phyloP scores from a whole-genome alignment of 164 flowering plant genomes.

The Berberis thunbergii region DNA sequence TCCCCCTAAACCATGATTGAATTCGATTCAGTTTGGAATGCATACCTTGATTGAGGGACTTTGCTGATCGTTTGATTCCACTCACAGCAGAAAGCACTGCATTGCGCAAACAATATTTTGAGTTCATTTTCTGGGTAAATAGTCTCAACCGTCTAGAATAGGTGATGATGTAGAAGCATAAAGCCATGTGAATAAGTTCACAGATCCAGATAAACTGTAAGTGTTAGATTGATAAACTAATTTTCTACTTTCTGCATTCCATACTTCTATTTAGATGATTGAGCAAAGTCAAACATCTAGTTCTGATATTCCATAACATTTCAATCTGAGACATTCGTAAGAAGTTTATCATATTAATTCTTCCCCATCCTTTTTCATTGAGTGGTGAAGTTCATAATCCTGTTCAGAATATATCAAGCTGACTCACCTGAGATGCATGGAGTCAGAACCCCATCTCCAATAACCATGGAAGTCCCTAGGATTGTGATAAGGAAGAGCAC shows the following conservation, averaged over 20 bases:
- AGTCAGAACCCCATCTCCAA: too few relatives aligned
- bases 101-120: too few relatives aligned
- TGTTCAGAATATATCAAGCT: neutral
- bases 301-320: neutral
- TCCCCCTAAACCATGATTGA: neutral
- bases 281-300: too few relatives aligned
- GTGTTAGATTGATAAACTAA: neutral
- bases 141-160: too few relatives aligned
- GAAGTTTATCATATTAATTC: neutral
- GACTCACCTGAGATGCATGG: constrained; percentile 21
- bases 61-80: too few relatives aligned
- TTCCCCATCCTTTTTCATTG: neutral
- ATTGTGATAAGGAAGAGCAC: too few relatives aligned
- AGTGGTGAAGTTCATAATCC: neutral
- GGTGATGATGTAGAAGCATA: too few relatives aligned
- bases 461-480: too few relatives aligned
- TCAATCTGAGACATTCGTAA: neutral
- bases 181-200: too few relatives aligned
- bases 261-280: too few relatives aligned
- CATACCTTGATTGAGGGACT: constrained; percentile 38
- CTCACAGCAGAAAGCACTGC: too few relatives aligned
- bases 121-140: too few relatives aligned
- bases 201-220: neutral
- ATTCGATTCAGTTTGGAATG: neutral
- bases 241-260: neutral